Conservation (phyloP, 331 rosid species). For the Quercus tomentella region DNA sequence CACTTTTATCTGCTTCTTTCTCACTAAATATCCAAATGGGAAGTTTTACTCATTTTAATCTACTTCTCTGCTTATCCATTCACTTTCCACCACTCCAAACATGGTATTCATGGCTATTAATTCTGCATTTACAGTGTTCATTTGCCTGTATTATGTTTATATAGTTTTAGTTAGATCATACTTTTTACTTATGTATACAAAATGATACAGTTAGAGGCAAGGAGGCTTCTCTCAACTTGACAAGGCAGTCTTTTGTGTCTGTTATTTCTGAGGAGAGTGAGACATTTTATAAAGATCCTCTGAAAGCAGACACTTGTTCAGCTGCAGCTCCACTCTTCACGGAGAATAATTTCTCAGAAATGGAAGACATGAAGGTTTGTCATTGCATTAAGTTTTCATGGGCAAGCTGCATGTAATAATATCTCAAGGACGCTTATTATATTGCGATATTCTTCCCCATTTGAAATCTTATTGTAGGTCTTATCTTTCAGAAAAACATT, state of each 20-base stretch:
- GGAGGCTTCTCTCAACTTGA: constrained; percentile 42
- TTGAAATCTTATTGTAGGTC: constrained; percentile 15
- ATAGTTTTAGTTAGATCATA: background rate
- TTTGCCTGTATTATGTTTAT: background rate
- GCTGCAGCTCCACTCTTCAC: constrained; percentile 38
- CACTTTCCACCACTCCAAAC: background rate
- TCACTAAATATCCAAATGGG: background rate
- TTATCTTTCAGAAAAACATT: constrained; percentile 38
- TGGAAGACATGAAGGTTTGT: constrained; percentile 55
- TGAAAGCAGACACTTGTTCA: constrained; percentile 43
- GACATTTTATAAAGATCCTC: constrained; percentile 36
- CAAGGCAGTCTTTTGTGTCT: constrained; percentile 55
- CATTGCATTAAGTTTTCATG: background rate
- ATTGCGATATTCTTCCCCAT: background rate
- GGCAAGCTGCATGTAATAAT: background rate
- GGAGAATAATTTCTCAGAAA: constrained; percentile 35
- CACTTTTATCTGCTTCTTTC: background rate
- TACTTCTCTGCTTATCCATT: background rate
- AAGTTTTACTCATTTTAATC: background rate
- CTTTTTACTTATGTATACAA: constrained; percentile 5
- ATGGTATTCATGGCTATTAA: background rate
- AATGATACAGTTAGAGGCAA: constrained; percentile 55
- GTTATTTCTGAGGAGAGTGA: constrained; percentile 58
- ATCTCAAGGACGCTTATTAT: background rate
- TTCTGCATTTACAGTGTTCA: background rate